phyloP scores from a whole-genome alignment of 345 rosid species.

The Mercurialis annua region DNA sequence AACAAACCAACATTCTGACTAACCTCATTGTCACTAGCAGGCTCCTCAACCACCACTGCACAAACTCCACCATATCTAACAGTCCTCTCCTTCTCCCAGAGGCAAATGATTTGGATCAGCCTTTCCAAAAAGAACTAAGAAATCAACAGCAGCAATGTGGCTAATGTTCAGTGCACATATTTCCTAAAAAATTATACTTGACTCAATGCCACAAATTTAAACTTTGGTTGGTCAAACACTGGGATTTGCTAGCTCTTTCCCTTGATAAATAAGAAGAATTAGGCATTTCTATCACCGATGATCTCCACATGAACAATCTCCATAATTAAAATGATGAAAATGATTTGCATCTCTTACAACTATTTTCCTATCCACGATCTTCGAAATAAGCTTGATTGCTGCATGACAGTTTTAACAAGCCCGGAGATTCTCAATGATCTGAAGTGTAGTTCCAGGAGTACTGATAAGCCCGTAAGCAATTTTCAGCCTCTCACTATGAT shows the following conservation, averaged over 20 bases:
- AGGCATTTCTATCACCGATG: conserved; percentile 17
- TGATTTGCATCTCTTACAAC: conserved; percentile 62
- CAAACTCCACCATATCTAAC: conserved; percentile 57
- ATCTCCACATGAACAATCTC: conserved; percentile 33
- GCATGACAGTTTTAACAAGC: conserved; percentile 63
- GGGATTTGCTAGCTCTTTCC: too few species aligned
- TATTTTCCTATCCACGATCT: conserved; percentile 54
- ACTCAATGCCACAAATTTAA: too few species aligned
- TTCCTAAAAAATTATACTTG: too few species aligned
- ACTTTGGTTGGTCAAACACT: too few species aligned
- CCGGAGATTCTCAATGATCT: conserved; percentile 64
- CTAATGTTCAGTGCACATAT: too few species aligned
- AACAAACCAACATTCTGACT: conserved; percentile 47
- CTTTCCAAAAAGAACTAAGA: conserved; percentile 59
- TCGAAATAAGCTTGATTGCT: conserved; percentile 55
- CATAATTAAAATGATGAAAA: conserved; percentile 64
- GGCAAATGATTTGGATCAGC: conserved; percentile 86
- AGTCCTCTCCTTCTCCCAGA: conserved; percentile 87
- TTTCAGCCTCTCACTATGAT: conserved; percentile 67
- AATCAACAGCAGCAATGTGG: conserved; percentile 81
- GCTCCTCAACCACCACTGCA: conserved; percentile 56
- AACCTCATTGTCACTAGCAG: conserved; percentile 40
- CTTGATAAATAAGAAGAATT: too few species aligned
- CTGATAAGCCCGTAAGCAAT: conserved; percentile 65
- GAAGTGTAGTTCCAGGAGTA: conserved; percentile 52